A percentile compares a stretch with the other conserved stretches of the same genome.
Conservation (phyloP, 2,329 filamentous ascomycete species). For the Colletotrichum noveboracense region DNA sequence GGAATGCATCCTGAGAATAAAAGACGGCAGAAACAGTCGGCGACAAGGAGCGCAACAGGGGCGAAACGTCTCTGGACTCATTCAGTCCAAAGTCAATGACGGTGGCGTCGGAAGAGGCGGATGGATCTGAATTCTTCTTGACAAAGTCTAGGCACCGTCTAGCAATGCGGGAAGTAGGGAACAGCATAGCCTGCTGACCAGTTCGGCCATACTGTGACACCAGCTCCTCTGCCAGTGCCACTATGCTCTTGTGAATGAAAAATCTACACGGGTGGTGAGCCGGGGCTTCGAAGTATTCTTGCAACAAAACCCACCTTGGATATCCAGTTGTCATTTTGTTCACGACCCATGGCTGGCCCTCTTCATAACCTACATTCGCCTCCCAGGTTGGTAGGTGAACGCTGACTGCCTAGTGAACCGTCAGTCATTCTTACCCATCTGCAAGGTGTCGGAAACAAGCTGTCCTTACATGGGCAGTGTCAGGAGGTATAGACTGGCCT, state of each 20-base stretch:
- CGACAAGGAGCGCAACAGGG: constrained; percentile 57
- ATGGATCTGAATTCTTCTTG: constrained; percentile 57
- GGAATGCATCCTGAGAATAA: constrained; percentile 69
- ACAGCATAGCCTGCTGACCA: constrained; percentile 78
- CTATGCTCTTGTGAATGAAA: constrained; percentile 87
- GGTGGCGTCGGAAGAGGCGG: constrained; percentile 52
- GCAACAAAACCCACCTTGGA: constrained; percentile 64
- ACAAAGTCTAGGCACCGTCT: constrained; percentile 78
- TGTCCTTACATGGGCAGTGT: constrained; percentile 76
- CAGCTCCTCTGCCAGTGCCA: constrained; percentile 74
- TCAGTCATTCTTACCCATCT: not conserved
- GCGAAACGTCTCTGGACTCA: constrained; percentile 53
- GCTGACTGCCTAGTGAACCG: constrained; percentile 76
- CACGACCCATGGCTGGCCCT: constrained; percentile 87
- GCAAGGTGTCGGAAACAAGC: not conserved
- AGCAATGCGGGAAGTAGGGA: constrained; percentile 76
- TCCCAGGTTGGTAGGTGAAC: constrained; percentile 95
- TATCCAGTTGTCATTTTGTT: constrained; percentile 89
- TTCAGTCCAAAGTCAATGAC: constrained; percentile 70
- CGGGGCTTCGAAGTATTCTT: not conserved
- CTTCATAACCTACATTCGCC: constrained; percentile 91
- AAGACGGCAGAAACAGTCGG: constrained; percentile 74
- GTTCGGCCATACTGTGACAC: constrained; percentile 65
- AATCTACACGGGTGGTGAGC: constrained; percentile 66
- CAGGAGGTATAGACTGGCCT: constrained; percentile 76